These are phyloP conservation scores for Talinum fruticosum DNA, from an alignment of 148 eudicot genomes.

Conservation along the genomic window DNA sequence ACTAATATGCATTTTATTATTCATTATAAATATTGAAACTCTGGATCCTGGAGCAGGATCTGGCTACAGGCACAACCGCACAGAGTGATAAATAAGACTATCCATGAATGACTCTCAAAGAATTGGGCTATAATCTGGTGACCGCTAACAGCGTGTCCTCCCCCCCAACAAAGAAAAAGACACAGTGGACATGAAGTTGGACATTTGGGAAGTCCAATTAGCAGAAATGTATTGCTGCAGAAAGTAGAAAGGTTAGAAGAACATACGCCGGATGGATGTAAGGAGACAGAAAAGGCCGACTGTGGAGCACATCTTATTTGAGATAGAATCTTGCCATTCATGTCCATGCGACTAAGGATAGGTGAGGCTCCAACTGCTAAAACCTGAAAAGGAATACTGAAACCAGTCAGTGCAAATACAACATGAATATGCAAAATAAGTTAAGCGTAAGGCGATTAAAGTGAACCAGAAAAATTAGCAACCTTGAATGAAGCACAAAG, in stretches of 20 bases:
- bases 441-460: neutral
- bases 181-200: too few species aligned
- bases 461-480: neutral
- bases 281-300: conserved; percentile 76
- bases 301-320: conserved; percentile 86
- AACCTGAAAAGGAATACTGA: conserved; percentile 44
- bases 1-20: too few species aligned
- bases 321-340: conserved; percentile 75
- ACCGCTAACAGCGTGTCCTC: too few species aligned
- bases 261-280: conserved; percentile 81
- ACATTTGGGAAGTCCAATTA: too few species aligned
- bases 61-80: too few species aligned
- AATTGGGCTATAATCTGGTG: too few species aligned
- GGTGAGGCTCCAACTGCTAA: conserved; percentile 93
- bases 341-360: conserved; percentile 69
- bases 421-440: neutral
- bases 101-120: too few species aligned
- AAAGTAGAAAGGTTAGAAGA: conserved; percentile 9
- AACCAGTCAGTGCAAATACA: neutral
- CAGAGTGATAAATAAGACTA: too few species aligned
- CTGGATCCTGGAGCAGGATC: too few species aligned
- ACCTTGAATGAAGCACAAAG: neutral
- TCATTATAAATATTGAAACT: too few species aligned
- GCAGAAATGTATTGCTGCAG: neutral
- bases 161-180: too few species aligned